Conservation (phyloP, 768 basidiomycete species). For the Mycena sanguinolenta region DNA sequence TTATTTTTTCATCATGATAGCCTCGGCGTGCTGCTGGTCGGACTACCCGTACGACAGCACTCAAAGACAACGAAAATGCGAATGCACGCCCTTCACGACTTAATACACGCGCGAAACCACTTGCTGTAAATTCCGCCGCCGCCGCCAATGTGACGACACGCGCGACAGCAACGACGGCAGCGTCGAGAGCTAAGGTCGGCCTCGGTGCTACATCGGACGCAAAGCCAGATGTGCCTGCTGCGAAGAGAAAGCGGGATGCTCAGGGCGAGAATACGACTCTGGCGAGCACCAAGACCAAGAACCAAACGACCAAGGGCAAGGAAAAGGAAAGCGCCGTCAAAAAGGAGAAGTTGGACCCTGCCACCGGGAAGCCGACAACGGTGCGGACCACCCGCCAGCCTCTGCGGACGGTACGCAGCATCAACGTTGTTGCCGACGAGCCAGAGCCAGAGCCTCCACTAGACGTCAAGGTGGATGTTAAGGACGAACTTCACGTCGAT, state of each 20-base stretch:
- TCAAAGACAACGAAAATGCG: slow-evolving; percentile 79
- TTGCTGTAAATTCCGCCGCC: slow-evolving; percentile 57
- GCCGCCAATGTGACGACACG: slow-evolving; percentile 53
- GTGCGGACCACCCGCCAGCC: slow-evolving; percentile 63
- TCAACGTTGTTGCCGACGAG: slow-evolving; percentile 43
- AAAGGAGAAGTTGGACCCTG: slow-evolving; percentile 72
- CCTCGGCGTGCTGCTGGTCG: slow-evolving; percentile 73
- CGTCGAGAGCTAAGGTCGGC: slow-evolving; percentile 66
- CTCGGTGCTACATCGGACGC: slow-evolving; percentile 49
- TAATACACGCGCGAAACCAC: slow-evolving; percentile 71
- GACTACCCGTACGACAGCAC: slow-evolving; percentile 63
- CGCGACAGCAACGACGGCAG: slow-evolving; percentile 62
- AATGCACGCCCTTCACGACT: slow-evolving; percentile 73
- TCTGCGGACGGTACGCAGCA: slow-evolving; percentile 62
- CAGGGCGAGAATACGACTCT: slow-evolving; percentile 50
- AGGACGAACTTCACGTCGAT: slow-evolving; percentile 50
- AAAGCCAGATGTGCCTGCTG: slow-evolving; percentile 44
- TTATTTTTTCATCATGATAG: slow-evolving; percentile 8
- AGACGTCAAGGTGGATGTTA: slow-evolving; percentile 40
- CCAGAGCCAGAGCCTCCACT: slow-evolving; percentile 37
- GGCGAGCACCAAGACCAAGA: slow-evolving; percentile 62
- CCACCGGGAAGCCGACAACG: slow-evolving; percentile 72
- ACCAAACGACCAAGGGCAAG: slow-evolving; percentile 63
- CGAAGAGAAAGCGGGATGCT: slow-evolving; percentile 31
- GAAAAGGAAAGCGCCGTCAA: slow-evolving; percentile 64